A percentile compares a stretch with the other conserved stretches of the same genome.
These are phyloP conservation scores for Westerdykella aurantiaca DNA, from an alignment of 2,329 filamentous ascomycete genomes.

Conservation along the genomic window DNA sequence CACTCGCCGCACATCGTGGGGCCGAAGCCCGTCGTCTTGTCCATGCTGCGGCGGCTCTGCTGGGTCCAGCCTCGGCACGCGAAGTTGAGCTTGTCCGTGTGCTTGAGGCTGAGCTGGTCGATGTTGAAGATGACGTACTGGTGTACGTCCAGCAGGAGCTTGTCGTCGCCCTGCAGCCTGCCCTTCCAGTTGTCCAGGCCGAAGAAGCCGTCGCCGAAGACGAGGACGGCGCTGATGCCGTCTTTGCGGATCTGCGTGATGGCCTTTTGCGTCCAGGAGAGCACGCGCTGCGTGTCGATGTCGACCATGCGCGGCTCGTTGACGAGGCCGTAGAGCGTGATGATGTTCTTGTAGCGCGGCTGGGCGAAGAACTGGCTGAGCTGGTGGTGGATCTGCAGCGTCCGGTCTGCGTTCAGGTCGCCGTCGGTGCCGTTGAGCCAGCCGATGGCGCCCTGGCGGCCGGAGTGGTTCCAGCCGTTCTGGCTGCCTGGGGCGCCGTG, in stretches of 20 bases:
- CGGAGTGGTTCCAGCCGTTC: conserved; percentile 97
- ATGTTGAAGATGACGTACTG: conserved; percentile 98
- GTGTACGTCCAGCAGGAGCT: conserved; percentile 88
- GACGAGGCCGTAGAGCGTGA: conserved; percentile 87
- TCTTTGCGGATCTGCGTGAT: conserved; percentile 69
- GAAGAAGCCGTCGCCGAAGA: conserved; percentile 94
- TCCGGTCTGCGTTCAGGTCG: conserved; percentile 68
- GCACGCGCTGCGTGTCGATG: conserved; percentile 60
- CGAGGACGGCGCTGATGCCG: conserved; percentile 64
- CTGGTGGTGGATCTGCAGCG: conserved; percentile 79
- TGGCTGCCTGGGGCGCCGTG: conserved; percentile 90
- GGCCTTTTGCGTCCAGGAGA: conserved; percentile 73
- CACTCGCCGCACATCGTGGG: conserved; percentile 95
- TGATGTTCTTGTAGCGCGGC: conserved; percentile 82
- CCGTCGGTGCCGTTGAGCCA: conserved; percentile 94
- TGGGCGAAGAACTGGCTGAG: conserved; percentile 91
- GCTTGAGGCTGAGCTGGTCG: conserved; percentile 73
- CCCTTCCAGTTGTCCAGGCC: conserved; percentile 88
- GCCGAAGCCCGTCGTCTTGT: conserved; percentile 74
- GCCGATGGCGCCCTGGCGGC: conserved; percentile 68
- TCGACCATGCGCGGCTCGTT: conserved; percentile 85
- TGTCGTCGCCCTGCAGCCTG: conserved; percentile 63
- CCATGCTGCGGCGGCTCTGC: conserved; percentile 67
- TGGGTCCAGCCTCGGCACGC: conserved; percentile 82
- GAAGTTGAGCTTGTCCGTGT: conserved; percentile 77